Percentiles rank a stretch among this genome's conserved stretches.
These are phyloP conservation scores for Psilocybe azurescens DNA, from an alignment of 768 basidiomycete genomes.

Conservation along the genomic window DNA sequence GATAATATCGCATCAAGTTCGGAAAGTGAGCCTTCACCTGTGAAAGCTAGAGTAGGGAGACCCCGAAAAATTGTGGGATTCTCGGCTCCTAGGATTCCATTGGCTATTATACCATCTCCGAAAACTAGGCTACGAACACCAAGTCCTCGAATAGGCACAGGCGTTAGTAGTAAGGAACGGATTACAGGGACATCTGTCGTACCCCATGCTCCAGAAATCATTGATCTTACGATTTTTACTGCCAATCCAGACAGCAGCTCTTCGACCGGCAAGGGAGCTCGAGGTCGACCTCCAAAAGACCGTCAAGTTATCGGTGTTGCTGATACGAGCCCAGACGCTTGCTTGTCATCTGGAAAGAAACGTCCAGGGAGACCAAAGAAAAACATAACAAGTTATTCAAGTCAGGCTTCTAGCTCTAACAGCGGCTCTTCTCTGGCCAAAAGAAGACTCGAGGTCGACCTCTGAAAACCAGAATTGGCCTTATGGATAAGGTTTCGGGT, in stretches of 20 bases:
- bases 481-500: no score
- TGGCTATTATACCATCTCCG: background rate
- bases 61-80: background rate
- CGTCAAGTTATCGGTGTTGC: background rate
- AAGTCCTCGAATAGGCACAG: no score
- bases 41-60: constrained; percentile 8
- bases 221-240: background rate
- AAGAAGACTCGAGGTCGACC: background rate
- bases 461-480: no score
- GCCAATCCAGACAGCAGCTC: background rate
- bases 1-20: constrained; percentile 26
- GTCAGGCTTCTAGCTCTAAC: background rate
- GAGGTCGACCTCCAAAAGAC: background rate
- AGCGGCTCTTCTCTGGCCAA: background rate
- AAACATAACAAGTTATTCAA: background rate
- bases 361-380: background rate
- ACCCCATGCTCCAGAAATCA: background rate
- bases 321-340: background rate
- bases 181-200: background rate
- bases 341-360: background rate
- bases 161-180: background rate
- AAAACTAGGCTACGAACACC: background rate
- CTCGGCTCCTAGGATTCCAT: background rate
- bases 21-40: constrained; percentile 12
- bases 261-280: background rate